Evolutionary conservation across 2,329 filamentous ascomycete genomes (phyloP).

Genomic region (Colletotrichum eremochloae): DNA sequence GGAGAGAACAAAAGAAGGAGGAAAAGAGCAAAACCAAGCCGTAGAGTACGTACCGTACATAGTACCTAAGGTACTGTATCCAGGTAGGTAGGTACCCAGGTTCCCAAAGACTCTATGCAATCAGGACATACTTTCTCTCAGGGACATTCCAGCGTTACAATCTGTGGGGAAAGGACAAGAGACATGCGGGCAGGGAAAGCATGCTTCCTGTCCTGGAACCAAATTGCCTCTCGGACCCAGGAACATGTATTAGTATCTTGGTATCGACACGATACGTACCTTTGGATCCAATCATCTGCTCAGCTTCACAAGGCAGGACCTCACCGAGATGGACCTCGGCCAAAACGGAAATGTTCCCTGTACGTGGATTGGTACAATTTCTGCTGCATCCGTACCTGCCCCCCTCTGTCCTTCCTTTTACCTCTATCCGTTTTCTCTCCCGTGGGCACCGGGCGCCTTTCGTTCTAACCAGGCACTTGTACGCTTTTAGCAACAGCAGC

Average conservation of each 20-base stretch:
- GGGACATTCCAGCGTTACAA: constrained; percentile 14
- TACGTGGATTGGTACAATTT: not conserved
- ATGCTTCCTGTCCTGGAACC: not conserved
- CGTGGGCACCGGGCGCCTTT: not conserved
- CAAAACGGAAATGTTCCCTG: constrained; percentile 26
- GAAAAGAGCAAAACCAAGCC: not conserved
- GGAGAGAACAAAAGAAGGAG: not conserved
- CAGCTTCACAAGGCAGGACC: not conserved
- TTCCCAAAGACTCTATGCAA: no score
- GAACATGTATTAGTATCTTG: no score
- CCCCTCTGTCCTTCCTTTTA: no score
- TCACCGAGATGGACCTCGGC: not conserved
- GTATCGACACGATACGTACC: no score
- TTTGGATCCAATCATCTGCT: no score
- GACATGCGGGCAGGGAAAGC: constrained; percentile 32
- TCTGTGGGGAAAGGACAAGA: constrained; percentile 24
- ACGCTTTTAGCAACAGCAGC: constrained; percentile 12
- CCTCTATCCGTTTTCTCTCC: constrained; percentile 5
- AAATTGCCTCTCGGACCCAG: not conserved
- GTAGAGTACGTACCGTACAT: not conserved
- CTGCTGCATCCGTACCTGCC: constrained; percentile 6
- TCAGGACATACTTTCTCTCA: not conserved
- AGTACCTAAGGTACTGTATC: no score
- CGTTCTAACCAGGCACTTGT: constrained; percentile 23
- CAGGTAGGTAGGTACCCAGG: no score